These are phyloP conservation scores for Scedosporium aurantiacum DNA, from an alignment of 2,329 filamentous ascomycete species.

Conservation along the genomic window DNA sequence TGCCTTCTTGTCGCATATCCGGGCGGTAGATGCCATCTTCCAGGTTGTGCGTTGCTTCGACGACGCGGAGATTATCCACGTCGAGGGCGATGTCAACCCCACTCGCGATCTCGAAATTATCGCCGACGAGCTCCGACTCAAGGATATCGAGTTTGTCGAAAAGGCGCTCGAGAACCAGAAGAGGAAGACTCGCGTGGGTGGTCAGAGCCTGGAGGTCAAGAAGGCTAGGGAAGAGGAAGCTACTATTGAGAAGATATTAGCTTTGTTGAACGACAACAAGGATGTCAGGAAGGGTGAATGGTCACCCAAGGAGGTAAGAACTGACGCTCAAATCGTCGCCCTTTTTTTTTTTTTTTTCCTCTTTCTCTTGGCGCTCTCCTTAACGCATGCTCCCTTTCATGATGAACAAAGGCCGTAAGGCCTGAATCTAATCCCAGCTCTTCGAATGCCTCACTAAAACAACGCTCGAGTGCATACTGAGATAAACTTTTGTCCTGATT, in stretches of 20 bases:
- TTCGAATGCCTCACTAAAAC: constrained; percentile 74
- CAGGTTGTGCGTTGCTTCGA: constrained; percentile 96
- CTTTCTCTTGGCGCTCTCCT: constrained; percentile 6
- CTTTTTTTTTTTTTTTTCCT: constrained; percentile 14
- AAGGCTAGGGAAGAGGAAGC: constrained; percentile 92
- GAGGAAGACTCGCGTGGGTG: constrained; percentile 91
- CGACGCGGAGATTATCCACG: constrained; percentile 98
- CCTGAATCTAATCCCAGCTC: constrained; percentile 99
- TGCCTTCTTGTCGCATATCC: constrained; percentile 95
- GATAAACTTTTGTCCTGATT: constrained; percentile 69
- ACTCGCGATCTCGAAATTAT: constrained; percentile 92
- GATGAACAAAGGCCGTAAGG: constrained; percentile 97
- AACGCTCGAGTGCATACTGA: constrained; percentile 73
- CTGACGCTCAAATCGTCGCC: constrained; percentile 7
- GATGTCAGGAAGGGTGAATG: constrained; percentile 87
- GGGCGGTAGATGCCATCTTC: constrained; percentile 96
- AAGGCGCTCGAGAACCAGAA: constrained; percentile 85
- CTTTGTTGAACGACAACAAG: constrained; percentile 76
- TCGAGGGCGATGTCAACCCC: constrained; percentile 96
- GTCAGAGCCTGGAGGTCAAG: constrained; percentile 95
- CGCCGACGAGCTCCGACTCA: constrained; percentile 88
- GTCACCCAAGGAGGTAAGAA: constrained; percentile 85
- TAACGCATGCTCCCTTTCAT: constrained; percentile 35
- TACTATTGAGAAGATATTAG: constrained; percentile 80
- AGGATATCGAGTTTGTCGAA: constrained; percentile 97